Base-by-base conservation (phyloP, 1,284 basidiomycete genomes). In the Cutaneotrichosporon dermatis region DNA sequence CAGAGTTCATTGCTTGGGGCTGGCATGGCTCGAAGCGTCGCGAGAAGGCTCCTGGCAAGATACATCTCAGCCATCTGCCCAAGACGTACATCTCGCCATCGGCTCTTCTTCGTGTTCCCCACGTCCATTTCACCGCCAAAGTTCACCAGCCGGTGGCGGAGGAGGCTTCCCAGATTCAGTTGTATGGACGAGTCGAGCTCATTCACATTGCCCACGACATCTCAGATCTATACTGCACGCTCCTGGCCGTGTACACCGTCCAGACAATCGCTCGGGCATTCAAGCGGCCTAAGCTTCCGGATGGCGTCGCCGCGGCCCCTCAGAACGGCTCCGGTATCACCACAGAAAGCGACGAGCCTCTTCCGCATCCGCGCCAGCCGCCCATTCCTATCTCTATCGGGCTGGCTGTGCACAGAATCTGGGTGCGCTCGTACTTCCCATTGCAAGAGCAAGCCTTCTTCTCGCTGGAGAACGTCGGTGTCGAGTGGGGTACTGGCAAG, bases 171-270 rank as follows among this genome's bases (percentile, higher is more conserved):
- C 63, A 68, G 48, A 62, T 65, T 56, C 64, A 63, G 9, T 36
- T 71, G 36, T 68, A 66, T 0, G 61, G 67, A 25, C 63, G 69
- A 11, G 63, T 76, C 1, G 66, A 72, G 33, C 66, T 66, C 5
- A 58, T 73, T 10, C 65, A 80, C 7, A 68, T 81, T 36, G 82
- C 82, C 48, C 80, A 87, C 66, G 83, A 86, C 64, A 79, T 94
- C 40, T 83, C 85, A 10, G 86, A 90, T 72, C 79, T 88, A 15
- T 94, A 93, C 71, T 87, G 86, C 68, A 66, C 82, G 10, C 81
- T 95, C 43, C 80, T 92, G 51, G 88, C 88, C 9, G 63, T 83
- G 3, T 80, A 84, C 41, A 84, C 73, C 71, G 8, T 75, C 10
- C 50, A 39, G 12, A 8, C 15, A 9, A 39, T 63, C 4, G 12